Conservation (phyloP, 495 filamentous ascomycete genomes). For the Penicillium daleae region DNA sequence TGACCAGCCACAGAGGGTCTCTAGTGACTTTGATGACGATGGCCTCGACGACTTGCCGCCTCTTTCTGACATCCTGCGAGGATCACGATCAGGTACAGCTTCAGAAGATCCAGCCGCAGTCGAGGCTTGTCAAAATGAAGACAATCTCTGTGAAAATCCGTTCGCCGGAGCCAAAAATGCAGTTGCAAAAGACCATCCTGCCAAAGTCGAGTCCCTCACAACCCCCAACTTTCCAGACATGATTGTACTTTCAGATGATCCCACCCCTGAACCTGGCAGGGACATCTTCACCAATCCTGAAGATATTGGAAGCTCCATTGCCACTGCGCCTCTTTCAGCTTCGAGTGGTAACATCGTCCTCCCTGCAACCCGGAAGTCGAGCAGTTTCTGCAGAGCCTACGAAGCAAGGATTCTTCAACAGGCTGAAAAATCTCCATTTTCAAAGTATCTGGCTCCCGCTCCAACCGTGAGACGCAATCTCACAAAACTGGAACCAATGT, state of each 20-base stretch:
- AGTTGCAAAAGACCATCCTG: not conserved
- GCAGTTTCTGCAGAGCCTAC: not conserved
- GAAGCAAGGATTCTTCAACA: not conserved
- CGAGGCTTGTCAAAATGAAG: not conserved
- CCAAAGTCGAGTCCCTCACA: not conserved
- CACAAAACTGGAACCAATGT: not conserved
- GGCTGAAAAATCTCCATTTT: not conserved
- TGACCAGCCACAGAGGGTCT: constrained; percentile 16
- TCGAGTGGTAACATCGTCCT: not conserved
- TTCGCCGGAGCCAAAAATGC: not conserved
- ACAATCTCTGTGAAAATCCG: not conserved
- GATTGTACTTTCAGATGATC: constrained; percentile 16
- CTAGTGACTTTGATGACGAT: constrained; percentile 42
- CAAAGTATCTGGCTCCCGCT: not conserved
- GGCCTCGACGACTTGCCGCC: constrained; percentile 48
- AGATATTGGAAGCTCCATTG: not conserved
- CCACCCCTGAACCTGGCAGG: not conserved
- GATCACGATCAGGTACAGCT: not conserved
- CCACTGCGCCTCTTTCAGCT: not conserved
- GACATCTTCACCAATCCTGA: constrained; percentile 4
- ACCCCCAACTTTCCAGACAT: not conserved
- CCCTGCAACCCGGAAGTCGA: constrained; percentile 14
- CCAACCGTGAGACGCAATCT: not conserved
- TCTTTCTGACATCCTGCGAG: constrained; percentile 34
- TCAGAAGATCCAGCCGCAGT: not conserved